phyloP scores from a whole-genome alignment of 1,284 basidiomycete species.

The Porodaedalea pini region DNA sequence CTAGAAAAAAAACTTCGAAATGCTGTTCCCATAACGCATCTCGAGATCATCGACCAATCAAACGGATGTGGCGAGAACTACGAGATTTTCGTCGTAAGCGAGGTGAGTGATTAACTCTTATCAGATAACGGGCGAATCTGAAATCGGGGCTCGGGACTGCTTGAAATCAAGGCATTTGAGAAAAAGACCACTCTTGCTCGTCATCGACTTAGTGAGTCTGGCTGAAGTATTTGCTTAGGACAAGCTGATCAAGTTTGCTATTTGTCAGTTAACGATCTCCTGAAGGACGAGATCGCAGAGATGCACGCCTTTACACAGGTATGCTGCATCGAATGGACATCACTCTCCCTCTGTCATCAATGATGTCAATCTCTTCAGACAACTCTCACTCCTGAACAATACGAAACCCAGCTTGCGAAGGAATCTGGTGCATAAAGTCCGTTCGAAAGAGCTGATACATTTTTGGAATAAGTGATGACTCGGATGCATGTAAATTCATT shows the following conservation, averaged over 20 bases:
- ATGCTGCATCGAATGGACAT: conserved; percentile 19
- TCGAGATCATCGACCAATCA: conserved; percentile 71
- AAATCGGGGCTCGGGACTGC: not conserved
- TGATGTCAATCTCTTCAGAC: conserved; percentile 42
- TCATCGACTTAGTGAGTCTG: conserved; percentile 57
- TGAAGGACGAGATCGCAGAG: conserved; percentile 69
- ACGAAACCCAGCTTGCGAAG: conserved; percentile 48
- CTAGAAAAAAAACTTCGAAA: conserved; percentile 59
- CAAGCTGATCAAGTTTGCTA: not conserved
- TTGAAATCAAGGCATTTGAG: conserved; percentile 59
- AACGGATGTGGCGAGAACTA: conserved; percentile 78
- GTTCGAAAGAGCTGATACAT: no score
- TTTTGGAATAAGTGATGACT: no score
- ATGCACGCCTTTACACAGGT: conserved; percentile 87
- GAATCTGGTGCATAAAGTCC: conserved; percentile 20
- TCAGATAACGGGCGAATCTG: conserved; percentile 7
- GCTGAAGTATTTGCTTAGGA: not conserved
- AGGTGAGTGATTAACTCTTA: conserved; percentile 40
- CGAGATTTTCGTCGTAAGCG: conserved; percentile 68
- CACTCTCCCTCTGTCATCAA: conserved; percentile 1
- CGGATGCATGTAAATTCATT: no score
- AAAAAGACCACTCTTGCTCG: conserved; percentile 70
- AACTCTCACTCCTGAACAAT: conserved; percentile 73
- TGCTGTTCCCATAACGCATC: conserved; percentile 56
- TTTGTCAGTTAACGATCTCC: conserved; percentile 61